A percentile compares a stretch with the other conserved stretches of the same genome.
phyloP scores from a whole-genome alignment of 768 basidiomycete genomes.

The Cystoderma amianthinum region DNA sequence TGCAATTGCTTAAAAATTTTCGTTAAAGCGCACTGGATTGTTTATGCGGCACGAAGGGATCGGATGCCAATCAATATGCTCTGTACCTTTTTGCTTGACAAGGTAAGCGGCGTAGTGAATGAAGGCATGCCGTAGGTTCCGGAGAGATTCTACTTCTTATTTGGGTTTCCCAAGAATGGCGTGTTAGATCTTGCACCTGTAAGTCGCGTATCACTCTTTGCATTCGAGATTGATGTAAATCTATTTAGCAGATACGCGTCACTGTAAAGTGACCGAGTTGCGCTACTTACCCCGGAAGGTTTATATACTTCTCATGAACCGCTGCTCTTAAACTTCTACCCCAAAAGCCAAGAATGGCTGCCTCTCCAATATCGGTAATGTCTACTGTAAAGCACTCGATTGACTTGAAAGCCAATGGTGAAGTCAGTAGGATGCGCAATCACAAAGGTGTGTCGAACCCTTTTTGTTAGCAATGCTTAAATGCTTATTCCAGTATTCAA shows the following conservation, averaged over 20 bases:
- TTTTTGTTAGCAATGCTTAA: too few relatives aligned
- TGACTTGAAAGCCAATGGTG: slow-evolving; percentile 34
- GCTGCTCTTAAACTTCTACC: slow-evolving; percentile 15
- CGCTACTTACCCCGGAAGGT: slow-evolving; percentile 11
- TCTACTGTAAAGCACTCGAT: slow-evolving; percentile 19
- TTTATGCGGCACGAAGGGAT: slow-evolving; percentile 1
- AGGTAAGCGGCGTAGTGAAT: slow-evolving; percentile 2
- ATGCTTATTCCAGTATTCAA: slow-evolving; percentile 29
- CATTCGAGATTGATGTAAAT: neutral
- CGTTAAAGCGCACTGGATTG: too few relatives aligned
- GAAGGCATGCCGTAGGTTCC: slow-evolving; percentile 1
- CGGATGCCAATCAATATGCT: slow-evolving; percentile 1
- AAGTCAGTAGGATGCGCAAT: slow-evolving; percentile 34
- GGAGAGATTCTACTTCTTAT: neutral
- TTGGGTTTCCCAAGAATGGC: neutral
- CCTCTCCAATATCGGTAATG: slow-evolving; percentile 19
- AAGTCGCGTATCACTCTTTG: neutral
- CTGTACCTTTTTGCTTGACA: slow-evolving; percentile 1
- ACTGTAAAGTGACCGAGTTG: neutral
- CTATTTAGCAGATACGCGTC: neutral
- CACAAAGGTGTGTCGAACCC: slow-evolving; percentile 26
- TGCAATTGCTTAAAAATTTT: too few relatives aligned
- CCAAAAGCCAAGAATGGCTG: slow-evolving; percentile 18
- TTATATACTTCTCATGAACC: slow-evolving; percentile 25
- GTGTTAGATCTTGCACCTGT: neutral